Conservation (phyloP, 2,329 filamentous ascomycete species). For the Colletotrichum salicis region DNA sequence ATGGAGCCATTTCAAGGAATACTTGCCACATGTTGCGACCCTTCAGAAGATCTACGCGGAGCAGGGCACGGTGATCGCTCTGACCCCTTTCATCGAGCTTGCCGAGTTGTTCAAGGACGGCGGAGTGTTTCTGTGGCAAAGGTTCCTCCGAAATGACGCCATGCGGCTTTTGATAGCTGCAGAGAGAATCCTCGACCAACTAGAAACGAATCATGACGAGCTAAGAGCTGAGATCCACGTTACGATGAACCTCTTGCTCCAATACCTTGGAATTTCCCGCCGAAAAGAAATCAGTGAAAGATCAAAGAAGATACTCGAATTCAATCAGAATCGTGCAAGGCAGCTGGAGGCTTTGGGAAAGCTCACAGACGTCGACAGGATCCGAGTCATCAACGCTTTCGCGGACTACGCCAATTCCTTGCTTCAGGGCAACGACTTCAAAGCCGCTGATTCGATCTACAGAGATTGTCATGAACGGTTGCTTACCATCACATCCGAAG, state of each 20-base stretch:
- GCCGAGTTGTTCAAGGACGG: conserved; percentile 36
- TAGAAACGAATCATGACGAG: conserved; percentile 31
- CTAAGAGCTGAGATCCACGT: conserved; percentile 36
- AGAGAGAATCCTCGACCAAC: conserved; percentile 34
- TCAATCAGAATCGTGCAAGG: conserved; percentile 19
- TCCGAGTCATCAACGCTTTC: conserved; percentile 30
- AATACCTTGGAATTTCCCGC: conserved; percentile 35
- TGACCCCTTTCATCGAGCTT: conserved; percentile 31
- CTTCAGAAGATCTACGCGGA: conserved; percentile 34
- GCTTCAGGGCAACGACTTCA: conserved; percentile 34
- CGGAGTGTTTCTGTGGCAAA: conserved; percentile 37
- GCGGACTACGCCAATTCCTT: conserved; percentile 36
- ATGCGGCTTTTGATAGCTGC: conserved; percentile 33
- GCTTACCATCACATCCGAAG: conserved; percentile 20
- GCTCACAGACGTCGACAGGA: conserved; percentile 21
- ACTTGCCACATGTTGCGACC: conserved; percentile 35
- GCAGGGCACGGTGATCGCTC: conserved; percentile 3
- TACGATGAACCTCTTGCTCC: conserved; percentile 33
- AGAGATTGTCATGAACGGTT: conserved; percentile 20
- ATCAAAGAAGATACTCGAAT: conserved; percentile 32
- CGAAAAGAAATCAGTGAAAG: conserved; percentile 34
- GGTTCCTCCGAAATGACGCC: conserved; percentile 32
- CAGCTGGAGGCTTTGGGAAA: not conserved
- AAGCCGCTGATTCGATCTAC: conserved; percentile 34
- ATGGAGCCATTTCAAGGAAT: conserved; percentile 38